A percentile compares a stretch with the other conserved stretches of the same genome.
phyloP scores from a whole-genome alignment of 495 filamentous ascomycete species.

The Alectoria sarmentosa region DNA sequence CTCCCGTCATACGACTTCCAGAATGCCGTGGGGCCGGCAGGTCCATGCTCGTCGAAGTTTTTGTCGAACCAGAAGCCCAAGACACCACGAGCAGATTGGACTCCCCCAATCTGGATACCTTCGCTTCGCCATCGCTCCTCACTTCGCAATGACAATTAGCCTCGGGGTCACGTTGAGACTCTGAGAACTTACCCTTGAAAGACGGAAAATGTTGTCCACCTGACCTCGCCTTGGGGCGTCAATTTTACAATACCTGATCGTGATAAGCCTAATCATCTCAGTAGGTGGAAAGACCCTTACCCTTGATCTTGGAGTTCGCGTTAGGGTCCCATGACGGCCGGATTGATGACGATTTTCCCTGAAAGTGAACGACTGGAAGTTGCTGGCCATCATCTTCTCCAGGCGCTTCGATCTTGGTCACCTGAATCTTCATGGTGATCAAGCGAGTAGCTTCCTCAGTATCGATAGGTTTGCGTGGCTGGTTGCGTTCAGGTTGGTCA shows the following conservation, averaged over 20 bases:
- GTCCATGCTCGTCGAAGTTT: constrained; percentile 51
- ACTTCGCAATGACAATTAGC: constrained; percentile 14
- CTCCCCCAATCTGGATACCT: constrained; percentile 57
- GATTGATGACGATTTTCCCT: constrained; percentile 46
- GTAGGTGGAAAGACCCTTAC: constrained; percentile 22
- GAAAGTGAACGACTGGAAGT: constrained; percentile 52
- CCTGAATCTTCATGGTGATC: constrained; percentile 54
- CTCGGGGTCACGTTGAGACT: constrained; percentile 12
- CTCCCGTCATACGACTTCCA: constrained; percentile 54
- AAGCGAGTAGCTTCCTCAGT: constrained; percentile 54
- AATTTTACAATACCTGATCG: constrained; percentile 44
- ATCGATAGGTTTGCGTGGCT: constrained; percentile 43
- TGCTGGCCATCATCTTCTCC: constrained; percentile 43
- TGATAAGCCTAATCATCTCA: background rate
- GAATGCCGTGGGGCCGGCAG: constrained; percentile 58
- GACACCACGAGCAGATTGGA: constrained; percentile 49
- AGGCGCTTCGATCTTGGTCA: constrained; percentile 45
- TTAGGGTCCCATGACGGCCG: constrained; percentile 54
- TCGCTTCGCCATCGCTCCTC: constrained; percentile 60
- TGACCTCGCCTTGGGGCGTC: constrained; percentile 56
- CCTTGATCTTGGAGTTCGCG: constrained; percentile 46
- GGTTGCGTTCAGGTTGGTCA: constrained; percentile 28
- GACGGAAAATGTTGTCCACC: constrained; percentile 58
- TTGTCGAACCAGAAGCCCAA: constrained; percentile 63
- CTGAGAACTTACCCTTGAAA: constrained; percentile 36